Evolutionary conservation across 73 alveolate species (phyloP), one percentile per base, ranked within the genome.

Genomic region (Loxodes magnus): DNA sequence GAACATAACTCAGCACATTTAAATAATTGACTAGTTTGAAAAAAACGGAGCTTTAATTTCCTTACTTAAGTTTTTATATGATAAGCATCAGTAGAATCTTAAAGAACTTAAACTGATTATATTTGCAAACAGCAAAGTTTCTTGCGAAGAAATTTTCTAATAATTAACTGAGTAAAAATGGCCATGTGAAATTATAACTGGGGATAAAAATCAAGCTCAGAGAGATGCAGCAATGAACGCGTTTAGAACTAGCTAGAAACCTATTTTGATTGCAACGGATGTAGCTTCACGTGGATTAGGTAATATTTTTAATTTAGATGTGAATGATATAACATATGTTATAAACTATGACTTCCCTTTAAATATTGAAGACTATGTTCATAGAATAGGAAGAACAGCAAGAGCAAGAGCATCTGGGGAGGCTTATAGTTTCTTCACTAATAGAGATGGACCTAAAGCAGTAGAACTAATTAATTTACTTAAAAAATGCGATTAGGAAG

Each of bases 251-350:
- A 80, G 82, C 2, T 63, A 50, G 25, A 67, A 75, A 15, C 37
- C 79, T 50, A 73, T 90, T 27, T 43, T 86, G 43, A 64, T 84
- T 10, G 98, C 98, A 2, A 89, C 98, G 1, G 98, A 89, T 72
- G 90, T 89, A 0, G 98, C 96, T 3, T 64, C 91, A n/a, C 59
- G 98, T 44, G 96, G 98, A 2, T n/a, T n/a, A n/a, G n/a, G n/a
- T 62, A 82, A 17, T n/a, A n/a, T n/a, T n/a, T n/a, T n/a, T n/a
- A n/a, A n/a, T n/a, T n/a, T n/a, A n/a, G 96, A 90, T 73, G 90
- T 90, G 3, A 77, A 82, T 15, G 92, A 86, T 38, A 74, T 90
- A 10, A 74, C 52, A 53, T 62, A 43, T 37, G 94, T 90, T 19
- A 78, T 90, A 16, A 90, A 90, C 60, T 90, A 72, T 58, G 98